These are phyloP conservation scores for Apiospora aurea DNA, from an alignment of 2,329 filamentous ascomycete genomes.

Conservation along the genomic window DNA sequence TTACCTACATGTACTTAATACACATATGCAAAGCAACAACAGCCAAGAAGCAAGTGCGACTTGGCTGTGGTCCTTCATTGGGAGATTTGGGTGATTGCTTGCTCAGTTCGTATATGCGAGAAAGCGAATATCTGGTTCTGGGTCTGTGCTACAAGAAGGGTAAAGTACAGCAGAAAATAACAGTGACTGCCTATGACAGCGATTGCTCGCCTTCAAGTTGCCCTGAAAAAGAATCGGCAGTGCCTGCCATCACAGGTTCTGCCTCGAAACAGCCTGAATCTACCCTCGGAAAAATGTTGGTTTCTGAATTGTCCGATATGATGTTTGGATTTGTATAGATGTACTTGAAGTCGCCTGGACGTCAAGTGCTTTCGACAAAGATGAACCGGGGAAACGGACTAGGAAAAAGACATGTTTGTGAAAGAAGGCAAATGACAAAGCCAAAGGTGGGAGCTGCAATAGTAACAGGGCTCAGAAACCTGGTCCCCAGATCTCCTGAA, in stretches of 20 bases:
- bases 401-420: not conserved
- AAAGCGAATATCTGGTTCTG: not conserved
- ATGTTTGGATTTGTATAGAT: not conserved
- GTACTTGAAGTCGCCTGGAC: not conserved
- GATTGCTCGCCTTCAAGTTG: not conserved
- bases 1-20: not conserved
- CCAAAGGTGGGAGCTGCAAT: not conserved
- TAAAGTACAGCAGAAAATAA: not conserved
- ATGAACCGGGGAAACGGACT: not conserved
- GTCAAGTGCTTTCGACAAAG: not conserved
- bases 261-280: not conserved
- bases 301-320: not conserved
- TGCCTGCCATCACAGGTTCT: not conserved
- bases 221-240: not conserved
- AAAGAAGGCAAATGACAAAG: not conserved
- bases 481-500: conserved; percentile 54
- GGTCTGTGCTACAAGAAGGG: not conserved
- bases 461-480: conserved; percentile 22
- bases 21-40: not conserved
- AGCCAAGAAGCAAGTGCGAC: not conserved
- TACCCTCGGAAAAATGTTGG: not conserved
- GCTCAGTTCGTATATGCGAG: conserved; percentile 16
- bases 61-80: not conserved
- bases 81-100: not conserved
- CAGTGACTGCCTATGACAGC: not conserved